Evolutionary conservation across 169 alveolate genomes (phyloP).

Genomic region (Eimeria brunetti): DNA sequence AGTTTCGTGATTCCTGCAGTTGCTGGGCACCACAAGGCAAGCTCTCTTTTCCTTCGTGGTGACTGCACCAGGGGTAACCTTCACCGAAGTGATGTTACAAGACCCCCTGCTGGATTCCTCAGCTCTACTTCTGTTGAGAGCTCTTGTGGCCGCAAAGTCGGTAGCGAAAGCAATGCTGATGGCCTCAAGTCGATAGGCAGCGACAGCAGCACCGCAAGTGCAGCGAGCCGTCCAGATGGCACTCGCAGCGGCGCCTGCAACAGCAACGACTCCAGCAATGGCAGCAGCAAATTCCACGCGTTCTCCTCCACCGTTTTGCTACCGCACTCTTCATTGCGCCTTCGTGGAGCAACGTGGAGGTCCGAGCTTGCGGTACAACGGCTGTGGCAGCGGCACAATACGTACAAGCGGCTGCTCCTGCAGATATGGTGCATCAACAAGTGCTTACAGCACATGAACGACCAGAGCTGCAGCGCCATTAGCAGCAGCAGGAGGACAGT

Average conservation of each 20-base stretch:
- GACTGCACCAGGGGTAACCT: not conserved
- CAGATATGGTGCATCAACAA: conserved; percentile 61
- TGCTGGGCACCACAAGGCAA: not conserved
- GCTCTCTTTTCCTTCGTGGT: no score
- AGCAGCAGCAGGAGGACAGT: not conserved
- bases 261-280: not conserved
- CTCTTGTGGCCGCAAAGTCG: not conserved
- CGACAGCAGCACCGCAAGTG: not conserved
- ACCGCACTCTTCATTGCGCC: conserved; percentile 49
- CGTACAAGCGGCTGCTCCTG: conserved; percentile 69
- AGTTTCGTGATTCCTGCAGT: not conserved
- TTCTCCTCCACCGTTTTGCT: conserved; percentile 61
- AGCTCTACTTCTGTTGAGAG: not conserved
- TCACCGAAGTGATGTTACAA: not conserved
- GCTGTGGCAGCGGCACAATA: conserved; percentile 63
- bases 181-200: not conserved
- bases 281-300: conserved; percentile 44
- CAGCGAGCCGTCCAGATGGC: not conserved
- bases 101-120: not conserved
- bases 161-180: not conserved
- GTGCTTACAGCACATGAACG: conserved; percentile 32
- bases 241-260: not conserved
- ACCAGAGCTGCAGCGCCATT: not conserved
- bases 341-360: conserved; percentile 33
- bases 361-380: conserved; percentile 74